These are phyloP conservation scores for Trypanosoma mega DNA, from an alignment of 208 protist genomes.

Conservation along the genomic window DNA sequence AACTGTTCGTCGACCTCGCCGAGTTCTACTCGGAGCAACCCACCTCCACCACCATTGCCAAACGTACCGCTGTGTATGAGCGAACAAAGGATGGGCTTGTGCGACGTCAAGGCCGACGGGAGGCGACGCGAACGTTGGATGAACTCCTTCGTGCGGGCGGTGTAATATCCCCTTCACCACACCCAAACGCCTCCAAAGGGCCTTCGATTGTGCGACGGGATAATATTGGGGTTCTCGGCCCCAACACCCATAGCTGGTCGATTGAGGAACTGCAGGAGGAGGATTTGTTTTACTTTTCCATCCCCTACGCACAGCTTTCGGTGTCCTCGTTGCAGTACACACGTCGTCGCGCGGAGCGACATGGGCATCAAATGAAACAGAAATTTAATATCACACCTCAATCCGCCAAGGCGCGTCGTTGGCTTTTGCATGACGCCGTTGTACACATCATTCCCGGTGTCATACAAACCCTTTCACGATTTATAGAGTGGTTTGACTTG, in stretches of 20 bases:
- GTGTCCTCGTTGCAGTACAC: constrained; percentile 14
- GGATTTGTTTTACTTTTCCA: constrained; percentile 39
- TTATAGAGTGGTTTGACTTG: constrained; percentile 28
- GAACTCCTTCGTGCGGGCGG: constrained; percentile 6
- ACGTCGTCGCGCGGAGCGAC: constrained; percentile 4
- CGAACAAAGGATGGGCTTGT: constrained; percentile 14
- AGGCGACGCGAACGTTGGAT: constrained; percentile 1
- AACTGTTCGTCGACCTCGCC: constrained; percentile 9
- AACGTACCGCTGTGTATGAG: constrained; percentile 7
- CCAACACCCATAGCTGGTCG: constrained; percentile 19
- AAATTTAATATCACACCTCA: constrained; percentile 28
- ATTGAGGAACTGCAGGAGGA: constrained; percentile 25
- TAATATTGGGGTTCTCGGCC: not conserved
- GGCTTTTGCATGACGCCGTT: constrained; percentile 30
- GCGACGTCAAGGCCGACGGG: constrained; percentile 1
- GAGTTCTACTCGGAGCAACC: not conserved
- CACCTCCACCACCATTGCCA: not conserved
- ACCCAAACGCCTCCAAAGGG: not conserved
- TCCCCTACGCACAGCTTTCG: constrained; percentile 22
- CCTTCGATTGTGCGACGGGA: not conserved
- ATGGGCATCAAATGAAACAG: constrained; percentile 22
- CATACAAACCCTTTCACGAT: constrained; percentile 21
- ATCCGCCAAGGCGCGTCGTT: constrained; percentile 21
- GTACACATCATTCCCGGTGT: constrained; percentile 32
- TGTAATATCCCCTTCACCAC: not conserved